These are phyloP conservation scores for Actinomucor elegans DNA, from an alignment of 371 early-diverging fungal species.

Conservation along the genomic window DNA sequence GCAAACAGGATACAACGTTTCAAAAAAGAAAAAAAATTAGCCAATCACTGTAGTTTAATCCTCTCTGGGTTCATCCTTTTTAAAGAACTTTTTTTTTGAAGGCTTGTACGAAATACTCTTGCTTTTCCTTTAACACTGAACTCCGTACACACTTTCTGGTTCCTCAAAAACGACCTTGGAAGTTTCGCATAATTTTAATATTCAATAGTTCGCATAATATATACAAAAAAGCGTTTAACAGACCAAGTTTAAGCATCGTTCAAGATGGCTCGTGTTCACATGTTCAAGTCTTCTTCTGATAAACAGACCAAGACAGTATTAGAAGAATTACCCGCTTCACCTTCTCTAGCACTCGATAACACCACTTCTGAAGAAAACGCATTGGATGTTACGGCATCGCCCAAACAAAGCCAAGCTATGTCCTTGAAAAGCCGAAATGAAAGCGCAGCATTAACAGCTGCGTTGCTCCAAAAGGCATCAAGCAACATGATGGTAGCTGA, in stretches of 20 bases:
- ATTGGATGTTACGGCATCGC: not conserved
- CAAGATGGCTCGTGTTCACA: conserved; percentile 26
- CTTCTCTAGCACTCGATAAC: not conserved
- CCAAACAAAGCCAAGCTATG: not conserved
- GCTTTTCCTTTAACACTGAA: conserved; percentile 11
- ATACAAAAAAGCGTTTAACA: not conserved
- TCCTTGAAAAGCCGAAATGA: not conserved
- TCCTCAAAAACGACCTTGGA: conserved; percentile 1
- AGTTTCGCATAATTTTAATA: conserved; percentile 6
- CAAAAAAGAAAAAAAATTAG: too few relatives aligned
- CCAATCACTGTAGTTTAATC: too few relatives aligned
- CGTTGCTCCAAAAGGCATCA: conserved; percentile 26
- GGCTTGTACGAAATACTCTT: conserved; percentile 11
- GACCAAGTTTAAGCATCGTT: not conserved
- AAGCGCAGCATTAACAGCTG: conserved; percentile 30
- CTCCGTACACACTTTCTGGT: conserved; percentile 5
- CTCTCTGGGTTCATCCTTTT: too few relatives aligned
- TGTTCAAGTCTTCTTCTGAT: conserved; percentile 18
- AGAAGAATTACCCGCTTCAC: conserved; percentile 13
- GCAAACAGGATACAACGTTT: too few relatives aligned
- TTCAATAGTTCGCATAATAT: too few relatives aligned
- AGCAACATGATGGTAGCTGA: conserved; percentile 31
- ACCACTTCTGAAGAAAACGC: not conserved
- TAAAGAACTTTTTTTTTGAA: too few relatives aligned
- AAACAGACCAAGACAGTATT: conserved; percentile 2